Evolutionary conservation across 176 grass and related monocot genomes (phyloP).

Genomic region (Aegilops tauschii): DNA sequence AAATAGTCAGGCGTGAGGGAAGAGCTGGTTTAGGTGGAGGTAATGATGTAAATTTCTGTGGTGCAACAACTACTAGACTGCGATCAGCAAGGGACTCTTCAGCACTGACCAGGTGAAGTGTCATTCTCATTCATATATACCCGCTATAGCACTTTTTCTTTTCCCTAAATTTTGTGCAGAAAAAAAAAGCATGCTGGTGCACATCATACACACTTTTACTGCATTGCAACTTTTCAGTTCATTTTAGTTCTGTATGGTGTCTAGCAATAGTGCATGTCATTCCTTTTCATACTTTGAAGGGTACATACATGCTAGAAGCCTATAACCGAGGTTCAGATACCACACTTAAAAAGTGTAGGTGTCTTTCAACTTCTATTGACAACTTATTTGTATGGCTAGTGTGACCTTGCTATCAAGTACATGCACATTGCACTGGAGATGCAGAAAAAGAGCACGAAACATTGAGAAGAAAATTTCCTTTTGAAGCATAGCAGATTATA

Average conservation of each 20-base stretch:
- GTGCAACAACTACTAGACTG: constrained; percentile 33
- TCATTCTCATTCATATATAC: constrained; percentile 9
- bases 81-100: constrained; percentile 57
- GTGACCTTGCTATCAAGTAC: constrained; percentile 4
- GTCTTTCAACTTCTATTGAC: neutral
- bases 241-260: neutral
- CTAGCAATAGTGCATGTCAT: neutral
- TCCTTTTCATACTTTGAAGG: neutral
- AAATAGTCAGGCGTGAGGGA: constrained; percentile 83
- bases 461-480: neutral
- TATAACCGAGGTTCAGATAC: neutral
- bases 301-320: neutral
- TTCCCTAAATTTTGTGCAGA: neutral
- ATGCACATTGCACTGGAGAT: neutral
- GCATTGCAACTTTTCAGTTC: neutral
- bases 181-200: constrained; percentile 22
- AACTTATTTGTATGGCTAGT: neutral
- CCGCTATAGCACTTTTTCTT: neutral
- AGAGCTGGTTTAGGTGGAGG: constrained; percentile 60
- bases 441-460: neutral
- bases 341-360: constrained; percentile 6
- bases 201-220: neutral
- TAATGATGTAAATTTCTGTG: constrained; percentile 59
- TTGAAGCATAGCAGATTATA: neutral
- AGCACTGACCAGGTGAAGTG: constrained; percentile 61